Evolutionary conservation across 495 filamentous ascomycete genomes (phyloP).

Genomic region (Penicillium simplicissimum): DNA sequence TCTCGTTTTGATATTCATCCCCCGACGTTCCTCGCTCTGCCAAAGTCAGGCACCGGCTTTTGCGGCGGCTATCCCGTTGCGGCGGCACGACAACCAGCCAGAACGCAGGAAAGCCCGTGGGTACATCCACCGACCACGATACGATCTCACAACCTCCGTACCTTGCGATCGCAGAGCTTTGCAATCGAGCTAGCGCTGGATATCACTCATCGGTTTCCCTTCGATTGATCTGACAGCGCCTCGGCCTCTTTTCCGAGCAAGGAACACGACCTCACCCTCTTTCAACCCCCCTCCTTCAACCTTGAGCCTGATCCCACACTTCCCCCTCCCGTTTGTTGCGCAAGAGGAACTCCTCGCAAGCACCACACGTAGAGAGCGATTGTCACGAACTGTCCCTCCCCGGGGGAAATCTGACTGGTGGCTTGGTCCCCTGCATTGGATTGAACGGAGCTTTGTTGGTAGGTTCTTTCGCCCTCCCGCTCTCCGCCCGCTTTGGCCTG

Average conservation of each 20-base stretch:
- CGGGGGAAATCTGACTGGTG: conserved; percentile 22
- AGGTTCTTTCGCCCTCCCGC: conserved; percentile 36
- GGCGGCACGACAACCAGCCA: conserved; percentile 50
- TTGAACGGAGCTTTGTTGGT: conserved; percentile 37
- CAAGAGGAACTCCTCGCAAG: conserved; percentile 6
- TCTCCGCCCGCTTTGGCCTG: conserved; percentile 33
- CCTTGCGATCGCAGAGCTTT: conserved; percentile 20
- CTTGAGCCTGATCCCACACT: conserved; percentile 25
- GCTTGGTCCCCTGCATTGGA: conserved; percentile 22
- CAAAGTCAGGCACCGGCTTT: conserved; percentile 36
- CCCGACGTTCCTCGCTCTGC: conserved; percentile 1
- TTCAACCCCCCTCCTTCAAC: conserved; percentile 30
- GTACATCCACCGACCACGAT: conserved; percentile 33
- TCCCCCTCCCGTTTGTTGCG: conserved; percentile 25
- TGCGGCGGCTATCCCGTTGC: conserved; percentile 50
- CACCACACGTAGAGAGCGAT: conserved; percentile 17
- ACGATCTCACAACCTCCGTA: conserved; percentile 19
- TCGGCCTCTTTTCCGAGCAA: conserved; percentile 16
- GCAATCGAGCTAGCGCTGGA: conserved; percentile 12
- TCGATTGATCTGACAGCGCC: conserved; percentile 18
- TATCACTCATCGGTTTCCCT: conserved; percentile 5
- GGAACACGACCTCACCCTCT: conserved; percentile 30
- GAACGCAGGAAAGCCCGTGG: conserved; percentile 43
- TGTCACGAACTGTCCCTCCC: conserved; percentile 8
- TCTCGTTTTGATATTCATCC: neutral